Base-by-base conservation (phyloP, 2,329 filamentous ascomycete genomes). In the Venturiaceae sp. region DNA sequence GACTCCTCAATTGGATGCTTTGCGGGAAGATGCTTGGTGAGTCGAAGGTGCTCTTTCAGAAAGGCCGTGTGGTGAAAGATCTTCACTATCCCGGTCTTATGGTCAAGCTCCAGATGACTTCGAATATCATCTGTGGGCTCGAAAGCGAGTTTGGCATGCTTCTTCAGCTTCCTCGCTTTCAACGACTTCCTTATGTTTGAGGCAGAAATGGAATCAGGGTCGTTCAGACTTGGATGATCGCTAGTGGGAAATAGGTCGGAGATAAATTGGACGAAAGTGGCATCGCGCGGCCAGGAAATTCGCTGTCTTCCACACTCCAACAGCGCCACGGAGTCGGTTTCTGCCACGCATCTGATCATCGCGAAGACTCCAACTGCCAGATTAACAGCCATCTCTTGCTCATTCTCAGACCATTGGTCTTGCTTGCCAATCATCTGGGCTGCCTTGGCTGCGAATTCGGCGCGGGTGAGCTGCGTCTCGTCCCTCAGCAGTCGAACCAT, bases 51-150 rank as follows among this genome's bases (percentile, higher is more conserved):
- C 33, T 62, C 60, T 39, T 59, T 62, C 32, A 63, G 32, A 19
- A 60, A 33, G 1, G 60, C 56, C n/a, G 46, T 53, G 13, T 58
- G 57, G 11, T 64, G 59, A 34, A 61, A 64, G 5, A 63, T 14
- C 23, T 58, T 14, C 13, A 63, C 16, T 0, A 47, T 55, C 0
- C 41, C 14, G 39, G 50, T 21, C 8, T 44, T 37, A 7, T 37
- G 16, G n/a, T 55, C 53, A 1, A 64, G n/a, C 8, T n/a, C n/a
- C 11, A 39, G 36, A 39, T 39, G 36, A n/a, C n/a, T 39, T 11
- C 36, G 36, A n/a, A 39, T 11, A n/a, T 39, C 36, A 39, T 39
- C 36, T 11, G 36, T 39, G n/a, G 11, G 11, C 11, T n/a, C 11
- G n/a, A 39, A 39, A 11, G 11, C n/a, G 11, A 39, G n/a, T 39